These are phyloP conservation scores for Corymbia calophylla DNA, from an alignment of 441 rosid species.

Conservation along the genomic window DNA sequence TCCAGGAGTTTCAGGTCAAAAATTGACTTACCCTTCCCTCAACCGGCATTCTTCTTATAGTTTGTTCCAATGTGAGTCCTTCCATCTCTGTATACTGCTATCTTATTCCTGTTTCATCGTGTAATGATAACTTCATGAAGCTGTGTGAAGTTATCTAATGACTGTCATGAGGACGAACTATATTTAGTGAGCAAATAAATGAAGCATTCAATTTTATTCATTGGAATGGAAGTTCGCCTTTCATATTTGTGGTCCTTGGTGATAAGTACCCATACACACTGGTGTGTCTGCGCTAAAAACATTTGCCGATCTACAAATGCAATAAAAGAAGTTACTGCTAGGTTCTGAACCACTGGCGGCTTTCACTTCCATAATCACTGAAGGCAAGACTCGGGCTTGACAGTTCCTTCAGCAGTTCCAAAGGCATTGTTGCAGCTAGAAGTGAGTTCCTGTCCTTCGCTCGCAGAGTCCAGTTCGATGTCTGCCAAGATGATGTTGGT, in stretches of 20 bases:
- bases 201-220: not conserved
- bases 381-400: not conserved
- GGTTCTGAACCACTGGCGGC: not conserved
- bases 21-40: slow-evolving; percentile 73
- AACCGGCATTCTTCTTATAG: slow-evolving; percentile 58
- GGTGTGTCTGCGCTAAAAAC: not conserved
- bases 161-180: not conserved
- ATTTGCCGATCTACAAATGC: not conserved
- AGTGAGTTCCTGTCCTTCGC: not conserved
- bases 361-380: not conserved
- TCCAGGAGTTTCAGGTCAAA: slow-evolving; percentile 43
- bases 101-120: not conserved
- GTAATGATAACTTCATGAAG: not conserved
- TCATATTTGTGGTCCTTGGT: not conserved
- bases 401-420: not conserved
- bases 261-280: not conserved
- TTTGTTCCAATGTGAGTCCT: slow-evolving; percentile 53
- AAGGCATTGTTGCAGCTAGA: not conserved
- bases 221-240: not conserved
- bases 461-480: not conserved
- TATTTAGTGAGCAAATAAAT: not conserved
- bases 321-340: not conserved
- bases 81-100: not conserved
- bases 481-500: not conserved
- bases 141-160: not conserved